Evolutionary conservation across 2,329 filamentous ascomycete genomes (phyloP).

Genomic region (Scortechinia acanthostroma): DNA sequence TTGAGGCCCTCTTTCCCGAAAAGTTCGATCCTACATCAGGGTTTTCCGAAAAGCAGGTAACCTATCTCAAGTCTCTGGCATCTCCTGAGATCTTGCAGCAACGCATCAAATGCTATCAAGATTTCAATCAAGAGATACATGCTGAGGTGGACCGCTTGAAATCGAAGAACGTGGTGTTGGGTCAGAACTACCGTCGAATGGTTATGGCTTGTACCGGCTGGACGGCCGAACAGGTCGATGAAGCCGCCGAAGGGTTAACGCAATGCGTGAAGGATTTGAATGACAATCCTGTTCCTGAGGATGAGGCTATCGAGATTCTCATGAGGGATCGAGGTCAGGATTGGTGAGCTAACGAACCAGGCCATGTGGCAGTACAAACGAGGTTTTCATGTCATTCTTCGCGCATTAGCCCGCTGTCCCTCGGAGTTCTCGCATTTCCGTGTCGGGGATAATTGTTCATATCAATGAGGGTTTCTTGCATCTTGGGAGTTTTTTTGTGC

Average conservation of each 20-base stretch:
- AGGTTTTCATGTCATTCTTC: too few species aligned
- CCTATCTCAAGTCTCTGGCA: constrained; percentile 25
- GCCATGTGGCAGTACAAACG: too few species aligned
- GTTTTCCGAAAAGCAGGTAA: constrained; percentile 18
- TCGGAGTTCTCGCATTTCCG: neutral
- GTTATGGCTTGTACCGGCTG: constrained; percentile 55
- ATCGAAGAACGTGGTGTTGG: constrained; percentile 46
- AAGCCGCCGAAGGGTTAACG: constrained; percentile 43
- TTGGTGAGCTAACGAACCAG: constrained; percentile 24
- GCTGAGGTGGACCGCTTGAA: constrained; percentile 36
- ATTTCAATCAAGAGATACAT: constrained; percentile 43
- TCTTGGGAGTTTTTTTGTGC: neutral
- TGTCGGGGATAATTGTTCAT: neutral
- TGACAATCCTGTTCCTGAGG: constrained; percentile 25
- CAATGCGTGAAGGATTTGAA: constrained; percentile 45
- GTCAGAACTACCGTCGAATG: constrained; percentile 51
- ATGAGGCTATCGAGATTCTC: constrained; percentile 30
- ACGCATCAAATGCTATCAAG: constrained; percentile 31
- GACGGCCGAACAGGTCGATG: constrained; percentile 47
- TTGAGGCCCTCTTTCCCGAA: neutral
- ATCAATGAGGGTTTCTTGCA: too few species aligned
- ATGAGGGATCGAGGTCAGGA: constrained; percentile 33
- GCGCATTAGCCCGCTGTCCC: too few species aligned
- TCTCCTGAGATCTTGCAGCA: constrained; percentile 12
- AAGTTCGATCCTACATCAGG: constrained; percentile 10